These are phyloP conservation scores for Pyricularia sp. DNA, from an alignment of 2,329 filamentous ascomycete genomes.

Conservation along the genomic window DNA sequence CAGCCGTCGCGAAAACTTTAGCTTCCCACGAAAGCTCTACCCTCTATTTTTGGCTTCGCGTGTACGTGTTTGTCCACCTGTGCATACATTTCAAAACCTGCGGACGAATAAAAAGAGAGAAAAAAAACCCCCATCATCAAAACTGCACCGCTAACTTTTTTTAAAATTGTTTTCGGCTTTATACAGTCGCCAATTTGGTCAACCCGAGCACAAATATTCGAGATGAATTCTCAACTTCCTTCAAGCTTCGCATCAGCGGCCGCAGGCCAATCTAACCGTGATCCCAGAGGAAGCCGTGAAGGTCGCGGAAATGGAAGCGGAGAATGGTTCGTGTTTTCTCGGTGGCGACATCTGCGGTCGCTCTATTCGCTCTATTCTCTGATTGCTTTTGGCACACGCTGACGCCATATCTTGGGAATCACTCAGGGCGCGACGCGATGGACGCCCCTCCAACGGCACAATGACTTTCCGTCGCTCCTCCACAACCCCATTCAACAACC, in stretches of 20 bases:
- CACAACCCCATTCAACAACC: conserved; percentile 39
- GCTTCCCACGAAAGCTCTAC: not conserved
- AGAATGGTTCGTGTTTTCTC: conserved; percentile 56
- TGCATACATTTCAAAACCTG: not conserved
- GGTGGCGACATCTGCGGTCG: not conserved
- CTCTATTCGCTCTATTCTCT: not conserved
- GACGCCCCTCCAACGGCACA: conserved; percentile 51
- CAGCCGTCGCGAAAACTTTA: conserved; percentile 1
- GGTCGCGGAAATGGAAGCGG: conserved; percentile 48
- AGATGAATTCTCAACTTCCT: conserved; percentile 64
- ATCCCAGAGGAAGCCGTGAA: conserved; percentile 47
- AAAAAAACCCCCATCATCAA: not conserved
- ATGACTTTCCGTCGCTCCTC: conserved; percentile 56
- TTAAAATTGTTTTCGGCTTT: not conserved
- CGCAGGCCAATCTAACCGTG: conserved; percentile 60
- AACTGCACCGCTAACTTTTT: not conserved
- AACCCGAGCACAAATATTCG: conserved; percentile 12
- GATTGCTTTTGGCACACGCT: conserved; percentile 1
- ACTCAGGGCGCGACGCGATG: conserved; percentile 47
- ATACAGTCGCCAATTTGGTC: conserved; percentile 3
- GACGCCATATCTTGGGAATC: not conserved
- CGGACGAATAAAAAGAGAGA: not conserved
- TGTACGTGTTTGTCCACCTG: not conserved
- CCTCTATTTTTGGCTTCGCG: conserved; percentile 1
- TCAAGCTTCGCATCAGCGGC: conserved; percentile 80